These are phyloP conservation scores for Hymenochaete sp. DNA, from an alignment of 1,284 basidiomycete species.

Conservation along the genomic window DNA sequence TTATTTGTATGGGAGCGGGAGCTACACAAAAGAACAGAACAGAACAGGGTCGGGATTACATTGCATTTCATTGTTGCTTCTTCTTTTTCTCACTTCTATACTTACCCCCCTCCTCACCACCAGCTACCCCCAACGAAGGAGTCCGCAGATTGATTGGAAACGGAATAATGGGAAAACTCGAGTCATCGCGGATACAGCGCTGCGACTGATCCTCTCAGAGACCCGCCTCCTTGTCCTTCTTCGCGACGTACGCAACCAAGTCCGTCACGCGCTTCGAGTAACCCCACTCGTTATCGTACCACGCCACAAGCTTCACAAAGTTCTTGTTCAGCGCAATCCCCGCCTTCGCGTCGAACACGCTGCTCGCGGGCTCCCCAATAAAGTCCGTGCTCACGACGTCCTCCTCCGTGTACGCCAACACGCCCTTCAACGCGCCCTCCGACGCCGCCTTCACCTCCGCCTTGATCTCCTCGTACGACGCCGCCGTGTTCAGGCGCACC, in stretches of 20 bases:
- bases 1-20: no score
- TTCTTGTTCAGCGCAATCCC: conserved; percentile 90
- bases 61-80: background rate
- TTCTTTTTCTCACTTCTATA: background rate
- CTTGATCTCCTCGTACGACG: conserved; percentile 92
- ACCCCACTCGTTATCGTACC: conserved; percentile 97
- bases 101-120: no score
- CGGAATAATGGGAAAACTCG: no score
- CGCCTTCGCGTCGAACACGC: conserved; percentile 87
- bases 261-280: conserved; percentile 95
- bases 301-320: conserved; percentile 94
- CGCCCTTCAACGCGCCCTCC: conserved; percentile 63
- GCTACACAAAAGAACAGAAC: background rate
- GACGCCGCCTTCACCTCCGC: conserved; percentile 77
- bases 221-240: conserved; percentile 42
- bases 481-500: conserved; percentile 82
- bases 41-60: background rate
- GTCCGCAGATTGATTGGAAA: no score
- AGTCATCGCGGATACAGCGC: no score
- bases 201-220: conserved; percentile 5
- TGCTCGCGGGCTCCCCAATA: conserved; percentile 69
- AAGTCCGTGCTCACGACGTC: conserved; percentile 94
- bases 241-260: conserved; percentile 77
- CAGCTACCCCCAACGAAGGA: no score
- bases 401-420: conserved; percentile 95